A percentile compares a stretch with the other conserved stretches of the same genome.
phyloP scores from a whole-genome alignment of 2,329 filamentous ascomycete species.

The Calonectria pteridis region DNA sequence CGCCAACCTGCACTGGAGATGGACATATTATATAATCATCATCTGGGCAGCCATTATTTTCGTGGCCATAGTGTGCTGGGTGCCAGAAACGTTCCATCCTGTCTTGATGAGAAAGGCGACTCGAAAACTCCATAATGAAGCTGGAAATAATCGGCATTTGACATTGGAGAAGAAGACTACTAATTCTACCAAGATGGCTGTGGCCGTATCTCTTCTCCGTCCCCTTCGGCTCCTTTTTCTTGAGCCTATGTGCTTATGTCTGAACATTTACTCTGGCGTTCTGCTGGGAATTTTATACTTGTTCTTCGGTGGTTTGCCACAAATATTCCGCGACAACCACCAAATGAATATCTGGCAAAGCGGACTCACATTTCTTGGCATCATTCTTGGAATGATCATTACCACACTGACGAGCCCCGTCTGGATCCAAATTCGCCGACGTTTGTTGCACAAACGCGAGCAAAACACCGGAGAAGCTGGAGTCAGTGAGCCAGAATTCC shows the following conservation, averaged over 20 bases:
- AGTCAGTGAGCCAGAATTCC: conserved; percentile 29
- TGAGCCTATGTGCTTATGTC: conserved; percentile 83
- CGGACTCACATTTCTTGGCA: conserved; percentile 31
- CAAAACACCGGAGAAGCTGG: conserved; percentile 22
- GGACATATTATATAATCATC: conserved; percentile 39
- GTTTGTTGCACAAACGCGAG: conserved; percentile 12
- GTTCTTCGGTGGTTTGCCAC: conserved; percentile 85
- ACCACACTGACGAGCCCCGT: conserved; percentile 25
- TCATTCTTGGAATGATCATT: conserved; percentile 21
- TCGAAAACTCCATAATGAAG: conserved; percentile 26
- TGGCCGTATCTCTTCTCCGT: conserved; percentile 61
- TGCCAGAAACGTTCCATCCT: conserved; percentile 39
- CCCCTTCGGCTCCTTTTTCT: conserved; percentile 81
- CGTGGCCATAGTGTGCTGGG: conserved; percentile 22
- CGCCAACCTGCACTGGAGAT: conserved; percentile 31
- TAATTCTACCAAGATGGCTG: neutral
- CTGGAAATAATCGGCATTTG: conserved; percentile 12
- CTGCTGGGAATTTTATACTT: conserved; percentile 85
- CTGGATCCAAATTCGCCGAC: conserved; percentile 27
- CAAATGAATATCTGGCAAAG: conserved; percentile 76
- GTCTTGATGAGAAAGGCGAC: conserved; percentile 30
- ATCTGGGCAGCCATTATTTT: conserved; percentile 35
- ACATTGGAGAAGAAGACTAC: conserved; percentile 22
- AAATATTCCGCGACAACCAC: conserved; percentile 81
- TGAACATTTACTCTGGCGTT: conserved; percentile 85